Conservation (phyloP, 495 filamentous ascomycete genomes). For the Talaromyces stipitatus region DNA sequence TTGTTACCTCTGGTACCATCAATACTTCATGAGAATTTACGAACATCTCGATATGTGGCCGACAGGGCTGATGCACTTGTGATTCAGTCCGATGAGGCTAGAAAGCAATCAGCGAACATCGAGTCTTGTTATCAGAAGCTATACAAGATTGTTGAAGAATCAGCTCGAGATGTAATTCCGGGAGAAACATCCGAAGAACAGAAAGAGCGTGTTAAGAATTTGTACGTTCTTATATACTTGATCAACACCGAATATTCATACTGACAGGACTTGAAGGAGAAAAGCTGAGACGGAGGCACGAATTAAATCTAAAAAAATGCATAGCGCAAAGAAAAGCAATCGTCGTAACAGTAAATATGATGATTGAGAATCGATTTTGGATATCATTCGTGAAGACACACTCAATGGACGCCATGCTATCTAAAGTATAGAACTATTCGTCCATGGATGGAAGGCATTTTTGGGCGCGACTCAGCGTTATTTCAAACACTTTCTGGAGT, state of each 20-base stretch:
- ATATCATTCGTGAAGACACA: slow-evolving; percentile 1
- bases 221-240: slow-evolving; percentile 46
- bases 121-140: slow-evolving; percentile 58
- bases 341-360: slow-evolving; percentile 46
- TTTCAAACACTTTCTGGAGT: slow-evolving; percentile 55
- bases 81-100: slow-evolving; percentile 59
- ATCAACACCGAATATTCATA: slow-evolving; percentile 15
- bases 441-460: background rate
- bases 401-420: background rate
- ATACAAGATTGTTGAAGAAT: slow-evolving; percentile 45
- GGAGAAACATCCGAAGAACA: slow-evolving; percentile 59
- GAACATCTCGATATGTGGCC: slow-evolving; percentile 62
- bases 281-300: slow-evolving; percentile 63
- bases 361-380: slow-evolving; percentile 21
- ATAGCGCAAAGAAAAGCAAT: slow-evolving; percentile 70
- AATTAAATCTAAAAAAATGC: slow-evolving; percentile 66
- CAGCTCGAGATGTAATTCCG: slow-evolving; percentile 46
- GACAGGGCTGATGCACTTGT: slow-evolving; percentile 53
- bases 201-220: slow-evolving; percentile 46
- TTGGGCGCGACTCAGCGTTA: slow-evolving; percentile 31
- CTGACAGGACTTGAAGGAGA: slow-evolving; percentile 43
- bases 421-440: background rate
- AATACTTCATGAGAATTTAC: slow-evolving; percentile 55
- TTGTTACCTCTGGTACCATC: slow-evolving; percentile 59
- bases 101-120: slow-evolving; percentile 59